A percentile compares a stretch with the other conserved stretches of the same genome.
These are phyloP conservation scores for Talaromyces rugulosus DNA, from an alignment of 2,329 filamentous ascomycete genomes.

Conservation along the genomic window DNA sequence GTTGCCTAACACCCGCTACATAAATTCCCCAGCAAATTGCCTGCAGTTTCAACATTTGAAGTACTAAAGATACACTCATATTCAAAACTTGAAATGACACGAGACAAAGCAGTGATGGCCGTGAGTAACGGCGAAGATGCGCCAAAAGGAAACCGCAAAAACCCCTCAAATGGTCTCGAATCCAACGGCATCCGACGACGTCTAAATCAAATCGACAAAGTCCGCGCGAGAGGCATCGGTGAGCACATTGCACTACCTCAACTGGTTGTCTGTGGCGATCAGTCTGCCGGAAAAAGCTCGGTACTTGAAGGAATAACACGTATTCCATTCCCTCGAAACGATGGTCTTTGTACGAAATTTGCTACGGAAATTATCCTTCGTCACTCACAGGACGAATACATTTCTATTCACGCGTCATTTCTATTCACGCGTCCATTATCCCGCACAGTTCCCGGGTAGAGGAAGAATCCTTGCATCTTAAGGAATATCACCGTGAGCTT, in stretches of 20 bases:
- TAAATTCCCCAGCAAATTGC: not conserved
- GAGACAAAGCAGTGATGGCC: not conserved
- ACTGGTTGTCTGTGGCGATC: slow-evolving; percentile 57
- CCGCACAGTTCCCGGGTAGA: not conserved
- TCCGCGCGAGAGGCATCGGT: slow-evolving; percentile 48
- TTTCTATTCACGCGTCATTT: not conserved
- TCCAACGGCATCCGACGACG: too few species aligned
- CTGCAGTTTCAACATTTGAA: not conserved
- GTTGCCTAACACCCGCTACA: not conserved
- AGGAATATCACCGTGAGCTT: too few species aligned
- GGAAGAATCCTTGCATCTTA: too few species aligned
- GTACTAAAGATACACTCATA: not conserved
- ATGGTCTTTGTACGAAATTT: slow-evolving; percentile 3
- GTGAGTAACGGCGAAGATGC: too few species aligned
- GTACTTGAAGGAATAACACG: slow-evolving; percentile 49
- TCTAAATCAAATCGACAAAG: slow-evolving; percentile 50
- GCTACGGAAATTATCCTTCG: not conserved
- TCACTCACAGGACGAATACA: not conserved
- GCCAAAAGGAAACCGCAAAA: too few species aligned
- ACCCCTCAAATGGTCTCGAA: too few species aligned
- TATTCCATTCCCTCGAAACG: not conserved
- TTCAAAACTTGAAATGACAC: not conserved
- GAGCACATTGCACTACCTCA: slow-evolving; percentile 49
- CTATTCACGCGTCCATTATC: not conserved
- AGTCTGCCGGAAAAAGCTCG: slow-evolving; percentile 60